Conservation (phyloP, 768 basidiomycete genomes). For the Kwoniella sp. region DNA sequence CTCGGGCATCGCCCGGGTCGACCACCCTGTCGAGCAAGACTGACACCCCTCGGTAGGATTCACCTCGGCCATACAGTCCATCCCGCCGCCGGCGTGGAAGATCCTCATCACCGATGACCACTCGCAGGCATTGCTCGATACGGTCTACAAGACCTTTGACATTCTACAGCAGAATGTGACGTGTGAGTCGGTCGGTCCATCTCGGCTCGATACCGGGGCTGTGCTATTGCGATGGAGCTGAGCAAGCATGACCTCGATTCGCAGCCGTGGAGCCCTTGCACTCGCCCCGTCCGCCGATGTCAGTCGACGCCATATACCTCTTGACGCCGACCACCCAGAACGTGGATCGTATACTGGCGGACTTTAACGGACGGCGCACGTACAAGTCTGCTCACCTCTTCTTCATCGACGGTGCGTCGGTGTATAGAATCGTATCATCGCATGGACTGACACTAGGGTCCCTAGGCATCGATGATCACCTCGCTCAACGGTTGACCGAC, state of each 20-base stretch:
- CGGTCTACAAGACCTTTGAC: constrained; percentile 87
- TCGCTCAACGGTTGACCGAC: constrained; percentile 70
- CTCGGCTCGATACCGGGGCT: background rate
- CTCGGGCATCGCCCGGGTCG: constrained; percentile 1
- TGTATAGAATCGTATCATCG: no score
- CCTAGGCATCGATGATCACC: constrained; percentile 68
- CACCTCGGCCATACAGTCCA: constrained; percentile 39
- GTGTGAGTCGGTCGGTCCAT: constrained; percentile 57
- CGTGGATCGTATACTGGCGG: constrained; percentile 80
- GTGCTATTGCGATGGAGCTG: background rate
- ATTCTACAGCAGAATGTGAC: constrained; percentile 95
- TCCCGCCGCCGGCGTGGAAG: constrained; percentile 86
- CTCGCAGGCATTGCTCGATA: constrained; percentile 73
- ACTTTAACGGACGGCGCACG: constrained; percentile 66
- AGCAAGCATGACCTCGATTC: background rate
- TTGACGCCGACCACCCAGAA: constrained; percentile 94
- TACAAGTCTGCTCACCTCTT: constrained; percentile 85
- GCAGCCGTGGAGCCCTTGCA: constrained; percentile 89
- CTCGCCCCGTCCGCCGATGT: constrained; percentile 73
- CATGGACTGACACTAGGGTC: background rate
- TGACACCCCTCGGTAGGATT: constrained; percentile 29
- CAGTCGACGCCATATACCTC: constrained; percentile 87
- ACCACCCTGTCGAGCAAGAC: background rate
- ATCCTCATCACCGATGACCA: constrained; percentile 93
- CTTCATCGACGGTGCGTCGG: constrained; percentile 76